Base-by-base conservation (phyloP, 495 filamentous ascomycete species). In the Neurospora terricola region DNA sequence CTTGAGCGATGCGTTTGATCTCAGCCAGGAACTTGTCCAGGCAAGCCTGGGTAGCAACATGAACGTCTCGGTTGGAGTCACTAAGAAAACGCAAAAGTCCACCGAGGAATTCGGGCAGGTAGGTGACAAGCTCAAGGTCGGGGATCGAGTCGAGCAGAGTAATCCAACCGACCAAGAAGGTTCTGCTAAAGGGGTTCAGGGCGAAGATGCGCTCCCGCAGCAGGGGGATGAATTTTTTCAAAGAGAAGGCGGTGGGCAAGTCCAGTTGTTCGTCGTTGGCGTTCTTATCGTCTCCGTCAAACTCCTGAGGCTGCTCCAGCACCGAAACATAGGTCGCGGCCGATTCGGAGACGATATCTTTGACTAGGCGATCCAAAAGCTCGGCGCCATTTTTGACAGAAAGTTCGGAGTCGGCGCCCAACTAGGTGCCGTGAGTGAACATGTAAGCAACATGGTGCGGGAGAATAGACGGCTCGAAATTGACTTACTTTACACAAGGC, bases 311-410 rank as follows among this genome's bases (percentile, higher is more conserved):
- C 59, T 90, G 88, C 70, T 96, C 90, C 68, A 99, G 83, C 2
- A 98, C 86, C 0, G 95, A 98, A 16, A 98, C 90, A 80, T 98
- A 98, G 8, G 94, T 95, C 38, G 96, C 92, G 6, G 96, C 96
- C 5, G 94, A 97, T 81, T 99, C 96, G 2, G 95, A 91, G 5
- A 98, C 95, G 69, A 99, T 99, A 77, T 99, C 96, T 80, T 99
- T 99, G 73, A 99, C 90, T 27, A 99, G 85, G 18, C 96, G 92
- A 82, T 99, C 96, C 6, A 99, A 87, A 72, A 99, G 88, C 79
- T 99, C 96, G 18, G 96, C 96, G 9, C 96, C 96, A 77, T 99
- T 99, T 81, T 99, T 99, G 70, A 99, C 96, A 0, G 96, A 98
- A 18, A 97, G 86, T 77, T 99, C 96, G 3, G 93, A 92, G 80